A percentile compares a stretch with the other conserved stretches of the same genome.
These are phyloP conservation scores for Fomitiporia mediterranea DNA, from an alignment of 1,284 basidiomycete genomes.

Conservation along the genomic window DNA sequence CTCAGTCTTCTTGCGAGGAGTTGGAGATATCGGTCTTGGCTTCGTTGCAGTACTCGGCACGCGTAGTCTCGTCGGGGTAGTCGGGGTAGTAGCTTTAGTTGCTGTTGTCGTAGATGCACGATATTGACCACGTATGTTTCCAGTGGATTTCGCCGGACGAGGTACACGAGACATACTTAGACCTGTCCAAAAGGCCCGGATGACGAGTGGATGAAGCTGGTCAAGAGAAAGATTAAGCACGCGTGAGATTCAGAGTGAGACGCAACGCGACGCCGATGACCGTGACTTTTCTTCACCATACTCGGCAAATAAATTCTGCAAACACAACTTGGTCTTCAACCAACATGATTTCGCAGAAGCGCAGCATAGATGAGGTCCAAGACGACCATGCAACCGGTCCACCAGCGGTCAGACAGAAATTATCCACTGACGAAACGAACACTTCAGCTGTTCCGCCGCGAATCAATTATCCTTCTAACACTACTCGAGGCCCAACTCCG, in stretches of 20 bases:
- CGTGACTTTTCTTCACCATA: not conserved
- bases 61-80: slow-evolving; percentile 1
- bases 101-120: not conserved
- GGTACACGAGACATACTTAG: slow-evolving; percentile 17
- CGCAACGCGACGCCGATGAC: not conserved
- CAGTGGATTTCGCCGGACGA: slow-evolving; percentile 6
- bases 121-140: slow-evolving; percentile 8
- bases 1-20: not conserved
- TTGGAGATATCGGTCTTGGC: not conserved
- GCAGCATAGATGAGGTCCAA: slow-evolving; percentile 8
- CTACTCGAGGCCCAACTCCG: slow-evolving; percentile 21
- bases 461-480: slow-evolving; percentile 7
- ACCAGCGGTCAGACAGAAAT: not conserved
- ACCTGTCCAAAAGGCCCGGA: not conserved
- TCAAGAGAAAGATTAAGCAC: not conserved
- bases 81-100: not conserved
- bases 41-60: not conserved
- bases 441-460: not conserved
- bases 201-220: not conserved
- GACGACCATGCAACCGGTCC: not conserved
- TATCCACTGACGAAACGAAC: not conserved
- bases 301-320: not conserved
- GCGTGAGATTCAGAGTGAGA: not conserved
- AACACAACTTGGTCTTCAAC: not conserved
- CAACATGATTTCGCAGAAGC: slow-evolving; percentile 7